A percentile compares a stretch with the other conserved stretches of the same genome.
Evolutionary conservation across 2,329 filamentous ascomycete species (phyloP).

Genomic region (Microsporum canis): DNA sequence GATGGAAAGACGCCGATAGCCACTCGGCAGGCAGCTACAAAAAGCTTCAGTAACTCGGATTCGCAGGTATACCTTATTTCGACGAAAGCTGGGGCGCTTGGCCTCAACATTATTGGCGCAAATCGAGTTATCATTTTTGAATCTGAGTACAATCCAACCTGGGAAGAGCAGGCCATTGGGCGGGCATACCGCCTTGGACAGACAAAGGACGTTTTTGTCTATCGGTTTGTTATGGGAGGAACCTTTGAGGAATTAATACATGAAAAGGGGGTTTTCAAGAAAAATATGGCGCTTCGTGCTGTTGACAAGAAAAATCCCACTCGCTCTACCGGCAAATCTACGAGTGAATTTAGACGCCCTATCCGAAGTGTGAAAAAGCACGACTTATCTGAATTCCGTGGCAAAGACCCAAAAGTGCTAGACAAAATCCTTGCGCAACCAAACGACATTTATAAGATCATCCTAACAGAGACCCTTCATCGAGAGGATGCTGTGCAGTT

Average conservation of each 20-base stretch:
- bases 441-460: constrained; percentile 37
- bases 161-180: constrained; percentile 79
- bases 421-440: constrained; percentile 41
- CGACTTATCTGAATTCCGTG: constrained; percentile 43
- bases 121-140: constrained; percentile 83
- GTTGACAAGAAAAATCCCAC: constrained; percentile 71
- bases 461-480: constrained; percentile 61
- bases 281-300: constrained; percentile 63
- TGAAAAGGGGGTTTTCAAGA: constrained; percentile 69
- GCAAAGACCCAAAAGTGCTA: constrained; percentile 49
- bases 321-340: constrained; percentile 50
- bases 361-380: constrained; percentile 44
- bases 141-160: constrained; percentile 65
- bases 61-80: constrained; percentile 63
- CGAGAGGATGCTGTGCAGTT: constrained; percentile 50
- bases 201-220: constrained; percentile 68
- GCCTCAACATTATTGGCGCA: constrained; percentile 71
- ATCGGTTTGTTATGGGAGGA: constrained; percentile 65
- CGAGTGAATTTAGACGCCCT: constrained; percentile 46
- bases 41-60: constrained; percentile 55
- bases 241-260: constrained; percentile 68
- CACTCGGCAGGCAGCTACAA: constrained; percentile 52
- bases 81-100: constrained; percentile 68
- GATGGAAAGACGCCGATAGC: constrained; percentile 53
- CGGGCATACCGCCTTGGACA: constrained; percentile 80